phyloP scores from a whole-genome alignment of 805 yeast genomes.

The Wickerhamiella allomyrinae region DNA sequence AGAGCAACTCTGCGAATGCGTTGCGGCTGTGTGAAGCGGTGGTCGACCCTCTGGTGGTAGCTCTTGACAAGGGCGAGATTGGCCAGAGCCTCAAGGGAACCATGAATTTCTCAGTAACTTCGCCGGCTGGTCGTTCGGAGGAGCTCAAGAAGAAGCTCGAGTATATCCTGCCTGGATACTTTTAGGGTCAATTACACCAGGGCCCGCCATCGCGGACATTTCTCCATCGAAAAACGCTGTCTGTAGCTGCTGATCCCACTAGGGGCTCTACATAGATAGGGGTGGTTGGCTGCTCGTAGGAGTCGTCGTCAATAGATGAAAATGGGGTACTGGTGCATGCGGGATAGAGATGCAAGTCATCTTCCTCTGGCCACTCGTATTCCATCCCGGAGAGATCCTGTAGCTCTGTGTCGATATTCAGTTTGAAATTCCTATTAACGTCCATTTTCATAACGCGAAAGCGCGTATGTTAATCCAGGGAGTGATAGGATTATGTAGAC shows the following conservation, averaged over 20 bases:
- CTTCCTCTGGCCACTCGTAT: too few species aligned
- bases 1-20: constrained; percentile 80
- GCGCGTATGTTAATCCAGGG: too few species aligned
- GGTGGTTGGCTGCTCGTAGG: neutral
- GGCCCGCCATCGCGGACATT: neutral
- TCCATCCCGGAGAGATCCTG: too few species aligned
- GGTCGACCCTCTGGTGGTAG: constrained; percentile 51
- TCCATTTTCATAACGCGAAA: too few species aligned
- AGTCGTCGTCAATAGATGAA: too few species aligned
- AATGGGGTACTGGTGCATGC: too few species aligned
- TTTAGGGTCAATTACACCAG: neutral
- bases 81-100: constrained; percentile 62
- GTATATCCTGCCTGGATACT: constrained; percentile 52
- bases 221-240: neutral
- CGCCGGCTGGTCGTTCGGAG: constrained; percentile 54
- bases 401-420: too few species aligned
- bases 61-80: constrained; percentile 40
- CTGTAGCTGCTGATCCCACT: neutral
- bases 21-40: constrained; percentile 57
- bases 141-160: constrained; percentile 69
- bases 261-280: neutral
- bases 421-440: too few species aligned
- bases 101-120: constrained; percentile 72
- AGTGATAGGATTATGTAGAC: too few species aligned
- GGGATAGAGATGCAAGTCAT: too few species aligned